phyloP scores from a whole-genome alignment of 169 alveolate species.

The Plasmodium berghei region DNA sequence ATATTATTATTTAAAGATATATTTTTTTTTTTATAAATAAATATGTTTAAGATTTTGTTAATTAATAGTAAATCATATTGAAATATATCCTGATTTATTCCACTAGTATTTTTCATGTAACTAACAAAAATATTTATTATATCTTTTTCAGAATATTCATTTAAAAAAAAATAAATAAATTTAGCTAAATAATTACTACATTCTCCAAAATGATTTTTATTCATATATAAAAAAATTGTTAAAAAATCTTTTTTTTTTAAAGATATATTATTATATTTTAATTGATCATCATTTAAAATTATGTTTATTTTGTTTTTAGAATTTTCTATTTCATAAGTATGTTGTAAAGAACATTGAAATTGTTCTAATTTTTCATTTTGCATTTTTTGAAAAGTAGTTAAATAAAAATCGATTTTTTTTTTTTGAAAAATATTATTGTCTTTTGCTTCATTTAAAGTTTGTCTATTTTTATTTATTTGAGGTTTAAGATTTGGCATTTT shows the following conservation, averaged over 20 bases:
- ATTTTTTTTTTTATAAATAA: slow-evolving; percentile 47
- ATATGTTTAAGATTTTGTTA: slow-evolving; percentile 53
- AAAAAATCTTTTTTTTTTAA: slow-evolving; percentile 46
- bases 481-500: not conserved
- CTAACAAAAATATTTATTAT: slow-evolving; percentile 28
- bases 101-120: slow-evolving; percentile 23
- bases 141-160: slow-evolving; percentile 47
- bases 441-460: too few species aligned
- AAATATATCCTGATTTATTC: too few species aligned
- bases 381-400: not conserved
- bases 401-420: not conserved
- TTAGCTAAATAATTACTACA: slow-evolving; percentile 16
- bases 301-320: too few species aligned
- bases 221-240: slow-evolving; percentile 1
- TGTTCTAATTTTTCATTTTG: not conserved
- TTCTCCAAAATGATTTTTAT: slow-evolving; percentile 21
- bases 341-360: not conserved
- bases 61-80: slow-evolving; percentile 25
- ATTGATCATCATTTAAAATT: slow-evolving; percentile 13
- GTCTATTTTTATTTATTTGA: too few species aligned
- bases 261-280: slow-evolving; percentile 28
- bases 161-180: slow-evolving; percentile 24
- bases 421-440: not conserved
- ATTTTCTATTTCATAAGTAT: not conserved
- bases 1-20: slow-evolving; percentile 44